Base-by-base conservation (phyloP, 208 protist species). In the Crithidia bombi region DNA sequence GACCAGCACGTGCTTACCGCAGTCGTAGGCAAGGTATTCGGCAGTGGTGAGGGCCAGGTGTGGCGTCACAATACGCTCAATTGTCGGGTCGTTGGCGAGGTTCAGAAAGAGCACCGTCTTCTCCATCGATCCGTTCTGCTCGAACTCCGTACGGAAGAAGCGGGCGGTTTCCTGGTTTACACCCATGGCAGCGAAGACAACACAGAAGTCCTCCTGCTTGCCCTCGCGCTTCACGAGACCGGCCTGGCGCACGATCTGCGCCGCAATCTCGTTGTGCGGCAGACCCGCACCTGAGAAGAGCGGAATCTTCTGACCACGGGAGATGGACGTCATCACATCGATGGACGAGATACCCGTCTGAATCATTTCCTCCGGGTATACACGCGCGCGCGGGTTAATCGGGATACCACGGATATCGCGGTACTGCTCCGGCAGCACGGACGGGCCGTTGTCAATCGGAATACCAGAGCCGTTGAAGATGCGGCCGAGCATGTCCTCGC, bases 141-240 rank as follows among this genome's bases (percentile, higher is more conserved):
- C 98, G 73, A 99, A 99, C 79, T 99, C 98, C 21, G 99, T 93
- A 63, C 98, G 98, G 97, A 99, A 99, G 87, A 99, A 99, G 33
- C 98, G 90, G 21, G 99, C 98, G 30, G 99, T 99, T 79, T 99
- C 99, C 86, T 98, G 98, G 81, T 99, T 99, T 35, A 99, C 97
- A 93, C 99, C 99, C 99, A 99, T 99, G 66, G 99, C 99, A 25
- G 98, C 99, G 79, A 99, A 99, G 19, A 99, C 99, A 56, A 99
- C 99, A 76, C 98, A 99, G 80, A 99, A 99, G 76, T 99, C 98
- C 61, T 99, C 92, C 39, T 96, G 86, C 50, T 92, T 87, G 55
- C 85, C 90, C 54, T 89, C 82, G 36, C 89, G 85, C 77, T 98
- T 94, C 33, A 99, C 99, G 10, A 99, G 89, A 81, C 98, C 98